Evolutionary conservation across 139 green algal genomes (phyloP).

Genomic region (Coelastrella sp.): DNA sequence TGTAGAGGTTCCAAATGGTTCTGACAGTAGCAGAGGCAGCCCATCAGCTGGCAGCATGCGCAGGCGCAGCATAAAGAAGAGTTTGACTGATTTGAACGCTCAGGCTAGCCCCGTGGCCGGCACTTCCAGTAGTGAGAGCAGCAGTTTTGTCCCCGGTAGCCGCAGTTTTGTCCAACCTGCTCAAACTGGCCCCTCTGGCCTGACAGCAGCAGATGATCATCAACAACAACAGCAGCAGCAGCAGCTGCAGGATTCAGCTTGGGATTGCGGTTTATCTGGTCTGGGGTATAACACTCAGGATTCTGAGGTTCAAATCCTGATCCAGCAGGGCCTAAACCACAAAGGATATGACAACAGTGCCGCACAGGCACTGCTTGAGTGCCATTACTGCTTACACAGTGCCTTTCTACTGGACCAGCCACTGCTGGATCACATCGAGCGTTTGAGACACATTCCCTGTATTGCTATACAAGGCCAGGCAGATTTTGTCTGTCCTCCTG

Average conservation of each 20-base stretch:
- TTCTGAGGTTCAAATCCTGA: constrained; percentile 6
- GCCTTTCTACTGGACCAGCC: constrained; percentile 58
- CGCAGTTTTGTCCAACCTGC: not conserved
- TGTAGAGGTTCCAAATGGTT: not conserved
- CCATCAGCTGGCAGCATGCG: not conserved
- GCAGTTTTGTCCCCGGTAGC: not conserved
- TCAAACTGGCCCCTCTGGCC: not conserved
- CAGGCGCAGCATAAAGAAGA: not conserved
- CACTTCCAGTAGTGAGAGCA: not conserved
- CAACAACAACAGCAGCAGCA: not conserved
- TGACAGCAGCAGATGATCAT: constrained; percentile 10
- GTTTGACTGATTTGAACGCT: too few relatives aligned
- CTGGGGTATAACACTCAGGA: constrained; percentile 27
- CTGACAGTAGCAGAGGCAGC: not conserved
- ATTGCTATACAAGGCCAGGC: constrained; percentile 73
- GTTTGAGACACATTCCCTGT: constrained; percentile 17
- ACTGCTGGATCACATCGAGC: constrained; percentile 49
- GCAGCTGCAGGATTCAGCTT: not conserved
- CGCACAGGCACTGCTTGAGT: constrained; percentile 72
- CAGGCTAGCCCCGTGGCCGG: too few relatives aligned
- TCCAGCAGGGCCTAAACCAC: constrained; percentile 36
- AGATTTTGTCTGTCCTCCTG: constrained; percentile 75
- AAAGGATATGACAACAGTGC: not conserved
- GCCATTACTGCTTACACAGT: constrained; percentile 70
- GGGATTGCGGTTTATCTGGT: constrained; percentile 32